Base-by-base conservation (phyloP, 495 filamentous ascomycete genomes). In the Aspergillus ellipticus region DNA sequence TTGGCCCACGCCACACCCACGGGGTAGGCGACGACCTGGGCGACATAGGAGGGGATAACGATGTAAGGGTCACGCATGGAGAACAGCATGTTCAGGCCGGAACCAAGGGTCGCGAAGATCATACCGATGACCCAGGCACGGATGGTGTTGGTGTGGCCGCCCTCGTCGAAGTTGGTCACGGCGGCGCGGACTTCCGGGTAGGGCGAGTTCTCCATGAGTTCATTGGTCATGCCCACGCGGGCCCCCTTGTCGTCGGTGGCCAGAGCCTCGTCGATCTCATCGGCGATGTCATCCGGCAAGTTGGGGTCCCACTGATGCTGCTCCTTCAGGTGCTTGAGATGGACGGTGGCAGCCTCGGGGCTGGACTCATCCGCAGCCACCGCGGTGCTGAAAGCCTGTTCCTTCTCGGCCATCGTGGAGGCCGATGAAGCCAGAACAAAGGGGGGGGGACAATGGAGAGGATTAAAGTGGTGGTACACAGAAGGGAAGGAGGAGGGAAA, bases 61-160 rank as follows among this genome's bases (percentile, higher is more conserved):
- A 89, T 89, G 53, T 74, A 82, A 0, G 86, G 85, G 29, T 81
- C 62, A 53, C 86, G 81, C 64, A 90, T 69, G 43, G 83, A 87
- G 72, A 90, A 89, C 19, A 89, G 71, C 50, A 83, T 84, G 69
- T 91, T 90, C 70, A 88, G 73, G 0, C 76, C 81, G 8, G 86
- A 85, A 13, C 83, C 87, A 33, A 90, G 71, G 4, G 87, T 78
- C 8, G 86, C 79, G 17, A 89, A 74, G 4, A 89, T 24, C 62
- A 89, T 55, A n/a, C 87, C 87, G 57, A 90, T 82, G 6, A 79
- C 66, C 87, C 87, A 90, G 21, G 87, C 87, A 19, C 87, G 83
- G 45, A 90, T 77, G 22, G 87, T 90, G 62, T 87, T 88, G 52
- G 74, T 76, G 26, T 82, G 79, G 47, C 86, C 76, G 43, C 84